Conservation (phyloP, 2,329 filamentous ascomycete genomes). For the Aureobasidium leucospermi region DNA sequence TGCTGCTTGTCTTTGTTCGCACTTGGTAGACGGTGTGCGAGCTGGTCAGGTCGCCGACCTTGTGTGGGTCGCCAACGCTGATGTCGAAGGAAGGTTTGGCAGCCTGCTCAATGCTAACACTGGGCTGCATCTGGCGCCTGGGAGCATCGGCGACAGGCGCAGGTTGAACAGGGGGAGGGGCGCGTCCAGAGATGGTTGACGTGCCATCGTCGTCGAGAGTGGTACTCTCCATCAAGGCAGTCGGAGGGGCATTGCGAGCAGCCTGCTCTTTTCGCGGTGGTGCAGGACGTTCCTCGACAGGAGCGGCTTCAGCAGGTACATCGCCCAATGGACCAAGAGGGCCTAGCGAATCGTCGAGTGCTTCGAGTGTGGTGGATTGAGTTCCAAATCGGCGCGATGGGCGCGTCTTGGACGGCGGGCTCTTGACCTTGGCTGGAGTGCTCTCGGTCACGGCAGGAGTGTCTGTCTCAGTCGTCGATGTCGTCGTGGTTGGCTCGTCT, state of each 20-base stretch:
- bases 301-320: constrained; percentile 31
- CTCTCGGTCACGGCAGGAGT: constrained; percentile 21
- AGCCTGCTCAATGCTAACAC: constrained; percentile 85
- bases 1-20: constrained; percentile 89
- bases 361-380: constrained; percentile 70
- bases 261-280: constrained; percentile 50
- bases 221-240: constrained; percentile 55
- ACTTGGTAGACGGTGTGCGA: constrained; percentile 98
- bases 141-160: constrained; percentile 34
- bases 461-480: background rate
- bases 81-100: constrained; percentile 89
- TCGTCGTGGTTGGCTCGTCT: constrained; percentile 19
- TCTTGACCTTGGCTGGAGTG: constrained; percentile 23
- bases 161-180: constrained; percentile 56
- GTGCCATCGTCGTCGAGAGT: constrained; percentile 57
- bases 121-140: constrained; percentile 57
- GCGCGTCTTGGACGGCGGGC: constrained; percentile 31
- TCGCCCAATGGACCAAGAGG: constrained; percentile 64
- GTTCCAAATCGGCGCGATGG: constrained; percentile 57
- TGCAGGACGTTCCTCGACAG: constrained; percentile 55
- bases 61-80: constrained; percentile 89
- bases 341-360: constrained; percentile 67
- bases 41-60: constrained; percentile 92
- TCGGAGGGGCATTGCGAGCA: constrained; percentile 46
- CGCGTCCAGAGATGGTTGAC: constrained; percentile 45